phyloP scores from a whole-genome alignment of 2,329 filamentous ascomycete species.

The Leptographium wingfieldii region DNA sequence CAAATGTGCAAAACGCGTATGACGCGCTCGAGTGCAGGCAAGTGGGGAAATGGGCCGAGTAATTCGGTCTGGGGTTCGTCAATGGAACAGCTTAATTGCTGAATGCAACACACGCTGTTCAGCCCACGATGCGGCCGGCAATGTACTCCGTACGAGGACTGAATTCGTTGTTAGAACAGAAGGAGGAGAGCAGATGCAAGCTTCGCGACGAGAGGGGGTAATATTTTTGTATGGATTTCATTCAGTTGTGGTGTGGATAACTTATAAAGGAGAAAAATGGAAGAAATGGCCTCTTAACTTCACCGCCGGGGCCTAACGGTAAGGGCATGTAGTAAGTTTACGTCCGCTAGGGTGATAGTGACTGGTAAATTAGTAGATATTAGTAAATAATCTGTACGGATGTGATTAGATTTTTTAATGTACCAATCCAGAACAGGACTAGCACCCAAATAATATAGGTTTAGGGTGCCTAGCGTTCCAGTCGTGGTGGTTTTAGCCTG shows the following conservation, averaged over 20 bases:
- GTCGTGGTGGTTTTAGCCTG: background rate
- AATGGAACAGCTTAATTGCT: background rate
- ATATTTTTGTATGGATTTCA: background rate
- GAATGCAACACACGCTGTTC: too few species aligned
- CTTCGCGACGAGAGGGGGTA: background rate
- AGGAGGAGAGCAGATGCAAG: background rate
- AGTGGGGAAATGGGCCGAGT: background rate
- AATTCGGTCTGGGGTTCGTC: too few species aligned
- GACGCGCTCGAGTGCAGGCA: background rate
- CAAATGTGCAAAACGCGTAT: background rate
- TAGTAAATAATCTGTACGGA: too few species aligned
- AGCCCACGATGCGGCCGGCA: background rate
- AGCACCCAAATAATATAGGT: background rate
- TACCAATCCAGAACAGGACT: background rate
- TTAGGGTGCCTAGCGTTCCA: background rate
- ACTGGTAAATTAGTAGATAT: background rate
- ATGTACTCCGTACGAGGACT: too few species aligned
- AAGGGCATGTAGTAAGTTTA: too few species aligned
- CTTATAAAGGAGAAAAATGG: background rate
- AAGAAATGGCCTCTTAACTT: background rate
- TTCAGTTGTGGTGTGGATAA: background rate
- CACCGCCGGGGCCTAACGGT: background rate
- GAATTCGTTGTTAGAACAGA: background rate
- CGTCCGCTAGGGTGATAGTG: too few species aligned
- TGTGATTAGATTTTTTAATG: background rate